Percentiles rank a stretch among this genome's conserved stretches.
phyloP scores from a whole-genome alignment of 805 yeast species.

The Lipomyces starkeyi region DNA sequence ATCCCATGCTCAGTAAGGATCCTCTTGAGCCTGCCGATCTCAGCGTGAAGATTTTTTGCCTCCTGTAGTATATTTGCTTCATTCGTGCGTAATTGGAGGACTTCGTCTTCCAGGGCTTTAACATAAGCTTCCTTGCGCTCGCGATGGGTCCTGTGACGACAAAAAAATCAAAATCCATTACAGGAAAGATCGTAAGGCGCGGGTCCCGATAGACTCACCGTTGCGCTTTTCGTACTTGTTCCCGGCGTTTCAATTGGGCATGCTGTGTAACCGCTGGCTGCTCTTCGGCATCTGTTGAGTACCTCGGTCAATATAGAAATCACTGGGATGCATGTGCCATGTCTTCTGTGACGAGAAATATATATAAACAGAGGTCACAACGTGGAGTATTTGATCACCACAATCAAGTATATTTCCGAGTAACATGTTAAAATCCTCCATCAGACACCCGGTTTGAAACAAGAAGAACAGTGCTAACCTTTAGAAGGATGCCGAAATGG shows the following conservation, averaged over 20 bases:
- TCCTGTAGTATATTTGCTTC: constrained; percentile 2
- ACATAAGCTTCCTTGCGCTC: constrained; percentile 6
- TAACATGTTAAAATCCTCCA: not conserved
- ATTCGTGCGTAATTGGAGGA: constrained; percentile 5
- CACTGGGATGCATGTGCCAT: not conserved
- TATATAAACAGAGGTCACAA: not conserved
- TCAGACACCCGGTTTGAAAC: not conserved
- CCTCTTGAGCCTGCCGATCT: not conserved
- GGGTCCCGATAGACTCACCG: not conserved
- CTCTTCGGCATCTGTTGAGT: constrained; percentile 1
- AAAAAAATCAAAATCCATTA: not conserved
- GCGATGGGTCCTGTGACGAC: constrained; percentile 9
- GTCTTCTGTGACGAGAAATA: not conserved
- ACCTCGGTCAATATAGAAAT: not conserved
- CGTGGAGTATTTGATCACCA: not conserved
- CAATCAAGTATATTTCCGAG: not conserved
- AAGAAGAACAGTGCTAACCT: not conserved
- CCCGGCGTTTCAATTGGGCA: constrained; percentile 1
- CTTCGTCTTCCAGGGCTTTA: not conserved
- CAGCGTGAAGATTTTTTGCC: not conserved
- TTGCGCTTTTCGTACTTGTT: constrained; percentile 4
- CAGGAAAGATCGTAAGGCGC: constrained; percentile 2
- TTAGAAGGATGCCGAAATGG: not conserved
- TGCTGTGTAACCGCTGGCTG: not conserved
- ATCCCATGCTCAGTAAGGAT: not conserved